Evolutionary conservation across 805 yeast genomes (phyloP).

Genomic region (Naumovozyma baii): DNA sequence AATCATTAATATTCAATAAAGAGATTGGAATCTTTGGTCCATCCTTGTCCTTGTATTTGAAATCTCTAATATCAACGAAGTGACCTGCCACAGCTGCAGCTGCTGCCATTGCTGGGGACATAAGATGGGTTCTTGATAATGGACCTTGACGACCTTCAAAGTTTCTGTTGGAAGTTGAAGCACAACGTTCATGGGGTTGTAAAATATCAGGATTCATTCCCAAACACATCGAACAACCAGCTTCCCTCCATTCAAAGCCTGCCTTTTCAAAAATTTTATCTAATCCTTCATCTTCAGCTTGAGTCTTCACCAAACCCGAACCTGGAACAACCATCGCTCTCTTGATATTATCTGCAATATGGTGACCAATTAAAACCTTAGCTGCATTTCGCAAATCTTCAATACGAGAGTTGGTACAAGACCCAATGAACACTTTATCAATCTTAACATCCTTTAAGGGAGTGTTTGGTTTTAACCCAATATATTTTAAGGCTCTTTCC

Average conservation of each 20-base stretch:
- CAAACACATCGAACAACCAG: conserved; percentile 98
- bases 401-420: conserved; percentile 95
- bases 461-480: conserved; percentile 80
- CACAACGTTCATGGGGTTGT: conserved; percentile 93
- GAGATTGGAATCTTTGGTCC: conserved; percentile 44
- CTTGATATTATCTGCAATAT: conserved; percentile 72
- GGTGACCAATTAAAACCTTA: conserved; percentile 78
- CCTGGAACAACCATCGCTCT: conserved; percentile 94
- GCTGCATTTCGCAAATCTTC: conserved; percentile 97
- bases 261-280: conserved; percentile 85
- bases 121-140: conserved; percentile 84
- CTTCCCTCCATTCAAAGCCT: conserved; percentile 98
- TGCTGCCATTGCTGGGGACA: conserved; percentile 99
- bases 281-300: conserved; percentile 92
- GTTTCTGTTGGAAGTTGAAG: conserved; percentile 96
- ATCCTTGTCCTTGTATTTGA: conserved; percentile 51
- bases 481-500: conserved; percentile 84
- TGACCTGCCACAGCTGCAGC: conserved; percentile 93
- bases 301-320: conserved; percentile 85
- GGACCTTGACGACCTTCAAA: conserved; percentile 99
- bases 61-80: conserved; percentile 83
- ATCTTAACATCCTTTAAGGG: conserved; percentile 65
- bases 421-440: conserved; percentile 95
- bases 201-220: conserved; percentile 99
- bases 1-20: conserved; percentile 37